A percentile compares a stretch with the other conserved stretches of the same genome.
phyloP scores from a whole-genome alignment of 2,329 filamentous ascomycete species.

The Penicillium corylophilum region DNA sequence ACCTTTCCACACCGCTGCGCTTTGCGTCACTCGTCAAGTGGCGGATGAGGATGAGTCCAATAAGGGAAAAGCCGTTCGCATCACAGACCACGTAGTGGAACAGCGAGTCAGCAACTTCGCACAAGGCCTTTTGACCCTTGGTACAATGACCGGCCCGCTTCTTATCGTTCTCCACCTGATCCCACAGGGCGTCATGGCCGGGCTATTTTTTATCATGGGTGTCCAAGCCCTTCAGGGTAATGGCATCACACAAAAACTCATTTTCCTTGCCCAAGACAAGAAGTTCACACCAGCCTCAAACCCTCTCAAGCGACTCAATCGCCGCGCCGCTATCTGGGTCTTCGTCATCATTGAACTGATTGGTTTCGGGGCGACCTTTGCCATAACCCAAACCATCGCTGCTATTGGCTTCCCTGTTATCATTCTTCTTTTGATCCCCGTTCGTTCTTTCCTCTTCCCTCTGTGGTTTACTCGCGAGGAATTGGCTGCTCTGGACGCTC shows the following conservation, averaged over 20 bases:
- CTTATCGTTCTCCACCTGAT: conserved; percentile 73
- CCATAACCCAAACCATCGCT: conserved; percentile 78
- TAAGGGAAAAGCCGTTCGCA: conserved; percentile 59
- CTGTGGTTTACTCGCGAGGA: conserved; percentile 61
- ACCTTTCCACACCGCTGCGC: conserved; percentile 75
- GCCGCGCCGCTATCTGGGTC: conserved; percentile 66
- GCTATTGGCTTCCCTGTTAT: conserved; percentile 78
- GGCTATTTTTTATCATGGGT: conserved; percentile 83
- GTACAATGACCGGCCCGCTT: conserved; percentile 74
- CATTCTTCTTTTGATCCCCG: conserved; percentile 67
- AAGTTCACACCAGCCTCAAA: conserved; percentile 58
- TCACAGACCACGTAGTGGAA: conserved; percentile 64
- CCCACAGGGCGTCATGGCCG: conserved; percentile 75
- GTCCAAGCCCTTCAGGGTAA: conserved; percentile 74
- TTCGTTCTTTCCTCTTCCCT: conserved; percentile 64
- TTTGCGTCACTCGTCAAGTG: conserved; percentile 66
- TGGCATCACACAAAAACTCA: conserved; percentile 71
- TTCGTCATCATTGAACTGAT: conserved; percentile 69
- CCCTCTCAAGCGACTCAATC: conserved; percentile 61
- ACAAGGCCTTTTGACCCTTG: conserved; percentile 73
- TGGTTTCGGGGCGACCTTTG: conserved; percentile 75
- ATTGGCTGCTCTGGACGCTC: conserved; percentile 64
- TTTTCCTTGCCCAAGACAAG: conserved; percentile 67
- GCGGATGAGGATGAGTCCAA: conserved; percentile 57
- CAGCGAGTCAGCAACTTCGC: conserved; percentile 76